Evolutionary conservation across 306 rosid genomes (phyloP), one percentile per base, ranked within the genome.

Genomic region (Macrotyloma uniflorum): DNA sequence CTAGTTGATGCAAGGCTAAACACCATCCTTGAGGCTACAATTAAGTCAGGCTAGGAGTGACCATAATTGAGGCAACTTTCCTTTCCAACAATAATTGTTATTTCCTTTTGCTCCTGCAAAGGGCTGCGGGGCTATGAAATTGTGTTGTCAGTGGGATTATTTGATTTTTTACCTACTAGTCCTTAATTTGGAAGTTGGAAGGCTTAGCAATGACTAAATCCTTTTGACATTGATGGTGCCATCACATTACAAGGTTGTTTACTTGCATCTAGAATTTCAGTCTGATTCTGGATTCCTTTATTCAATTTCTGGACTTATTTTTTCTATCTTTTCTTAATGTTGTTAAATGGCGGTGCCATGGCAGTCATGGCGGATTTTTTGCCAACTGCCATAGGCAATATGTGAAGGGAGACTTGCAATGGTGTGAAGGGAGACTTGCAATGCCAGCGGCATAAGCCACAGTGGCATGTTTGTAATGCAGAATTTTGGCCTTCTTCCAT

Each of bases 141-240:
- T 24, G 61, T 47, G 50, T 23, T 59, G 23, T 50, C 58, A 76
- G 38, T 77, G 28, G 69, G 59, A 22, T 67, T 58, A 57, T 73
- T 64, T 38, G 16, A 7, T 19, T 50, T 51, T 46, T 74, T 82
- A 32, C 65, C 63, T 66, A 36, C 14, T 57, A 35, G 45, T 67
- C 63, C 30, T 66, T 70, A 45, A 28, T 42, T 72, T 78, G 59
- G 57, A 50, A 36, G 30, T 76, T 76, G 78, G 70, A 79, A 61
- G 75, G 70, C 70, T 69, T 18, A 40, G 14, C 57, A 20, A 79
- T 74, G 68, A 54, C 63, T 38, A 54, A 58, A 49, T 69, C 54
- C 45, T 67, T 58, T 78, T 40, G 42, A 58, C 42, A 53, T 50
- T 13, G 71, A 36, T 46, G 47, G 72, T 16, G 54, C 28, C 55